Conservation (phyloP, 208 protist species). For the Acanthamoeba royreba region DNA sequence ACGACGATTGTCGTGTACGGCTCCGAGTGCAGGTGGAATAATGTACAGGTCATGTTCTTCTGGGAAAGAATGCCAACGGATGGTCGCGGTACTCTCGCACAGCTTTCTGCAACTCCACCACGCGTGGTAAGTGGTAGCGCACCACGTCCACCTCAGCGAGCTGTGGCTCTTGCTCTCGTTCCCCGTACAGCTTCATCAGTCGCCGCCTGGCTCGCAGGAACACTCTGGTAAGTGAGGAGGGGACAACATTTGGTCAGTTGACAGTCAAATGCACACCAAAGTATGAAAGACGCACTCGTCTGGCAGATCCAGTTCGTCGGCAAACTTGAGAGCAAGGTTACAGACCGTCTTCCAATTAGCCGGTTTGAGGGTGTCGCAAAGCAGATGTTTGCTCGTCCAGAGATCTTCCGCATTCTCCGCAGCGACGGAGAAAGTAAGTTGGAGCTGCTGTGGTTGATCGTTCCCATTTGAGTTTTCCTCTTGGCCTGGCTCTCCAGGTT, state of each 20-base stretch:
- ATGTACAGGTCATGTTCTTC: too few relatives aligned
- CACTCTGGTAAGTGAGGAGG: neutral
- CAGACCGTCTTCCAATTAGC: neutral
- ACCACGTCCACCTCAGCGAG: neutral
- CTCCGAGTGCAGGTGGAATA: too few relatives aligned
- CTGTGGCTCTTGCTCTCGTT: neutral
- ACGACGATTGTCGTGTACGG: too few relatives aligned
- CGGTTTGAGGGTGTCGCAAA: neutral
- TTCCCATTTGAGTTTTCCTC: too few relatives aligned
- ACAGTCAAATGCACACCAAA: neutral
- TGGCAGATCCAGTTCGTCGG: neutral
- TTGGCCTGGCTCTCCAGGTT: too few relatives aligned
- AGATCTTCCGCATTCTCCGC: too few relatives aligned
- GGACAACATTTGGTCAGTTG: neutral
- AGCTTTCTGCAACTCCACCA: neutral
- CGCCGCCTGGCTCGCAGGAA: neutral
- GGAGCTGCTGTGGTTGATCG: too few relatives aligned
- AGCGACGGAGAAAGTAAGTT: too few relatives aligned
- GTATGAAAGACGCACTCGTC: neutral
- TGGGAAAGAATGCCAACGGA: neutral
- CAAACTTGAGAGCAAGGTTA: neutral
- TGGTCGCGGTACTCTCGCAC: neutral
- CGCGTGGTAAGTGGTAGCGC: neutral
- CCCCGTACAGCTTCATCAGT: neutral
- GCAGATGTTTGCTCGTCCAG: neutral